Evolutionary conservation across 495 filamentous ascomycete species (phyloP).

Genomic region (Xylaria acuta): DNA sequence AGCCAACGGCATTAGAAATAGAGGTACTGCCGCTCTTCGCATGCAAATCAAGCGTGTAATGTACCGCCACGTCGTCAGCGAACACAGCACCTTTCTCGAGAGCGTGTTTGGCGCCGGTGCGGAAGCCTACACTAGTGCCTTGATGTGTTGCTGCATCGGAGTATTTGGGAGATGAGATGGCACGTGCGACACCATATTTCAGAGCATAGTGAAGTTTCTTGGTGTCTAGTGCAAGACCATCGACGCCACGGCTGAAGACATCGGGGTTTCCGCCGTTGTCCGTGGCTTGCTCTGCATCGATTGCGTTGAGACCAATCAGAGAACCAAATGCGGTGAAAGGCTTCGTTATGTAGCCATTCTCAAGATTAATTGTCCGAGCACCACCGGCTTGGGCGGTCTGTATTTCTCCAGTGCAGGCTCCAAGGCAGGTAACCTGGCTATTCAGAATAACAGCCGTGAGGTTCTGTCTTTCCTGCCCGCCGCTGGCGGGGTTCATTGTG

Average conservation of each 20-base stretch:
- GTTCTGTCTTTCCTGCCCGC: slow-evolving; percentile 21
- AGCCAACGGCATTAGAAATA: slow-evolving; percentile 47
- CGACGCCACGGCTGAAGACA: slow-evolving; percentile 53
- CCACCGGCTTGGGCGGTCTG: slow-evolving; percentile 37
- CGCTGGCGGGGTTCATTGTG: not conserved
- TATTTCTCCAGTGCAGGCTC: slow-evolving; percentile 48
- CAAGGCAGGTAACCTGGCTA: slow-evolving; percentile 58
- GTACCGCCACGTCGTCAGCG: slow-evolving; percentile 48
- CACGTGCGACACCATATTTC: slow-evolving; percentile 54
- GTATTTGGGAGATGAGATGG: slow-evolving; percentile 52
- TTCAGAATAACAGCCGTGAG: slow-evolving; percentile 50
- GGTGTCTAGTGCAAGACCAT: slow-evolving; percentile 52
- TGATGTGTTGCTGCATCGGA: slow-evolving; percentile 44
- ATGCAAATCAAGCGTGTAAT: slow-evolving; percentile 49
- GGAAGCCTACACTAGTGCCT: slow-evolving; percentile 55
- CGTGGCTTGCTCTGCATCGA: slow-evolving; percentile 58
- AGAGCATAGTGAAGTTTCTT: slow-evolving; percentile 52
- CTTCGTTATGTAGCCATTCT: slow-evolving; percentile 62
- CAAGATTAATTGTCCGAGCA: slow-evolving; percentile 50
- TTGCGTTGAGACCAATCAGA: slow-evolving; percentile 62
- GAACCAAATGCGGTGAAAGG: slow-evolving; percentile 62
- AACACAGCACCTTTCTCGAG: slow-evolving; percentile 48
- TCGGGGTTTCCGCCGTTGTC: slow-evolving; percentile 49
- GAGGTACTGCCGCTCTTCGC: slow-evolving; percentile 48
- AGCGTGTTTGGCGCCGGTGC: slow-evolving; percentile 44